These are phyloP conservation scores for Wallacemonas sp. DNA, from an alignment of 208 protist genomes.

Conservation along the genomic window DNA sequence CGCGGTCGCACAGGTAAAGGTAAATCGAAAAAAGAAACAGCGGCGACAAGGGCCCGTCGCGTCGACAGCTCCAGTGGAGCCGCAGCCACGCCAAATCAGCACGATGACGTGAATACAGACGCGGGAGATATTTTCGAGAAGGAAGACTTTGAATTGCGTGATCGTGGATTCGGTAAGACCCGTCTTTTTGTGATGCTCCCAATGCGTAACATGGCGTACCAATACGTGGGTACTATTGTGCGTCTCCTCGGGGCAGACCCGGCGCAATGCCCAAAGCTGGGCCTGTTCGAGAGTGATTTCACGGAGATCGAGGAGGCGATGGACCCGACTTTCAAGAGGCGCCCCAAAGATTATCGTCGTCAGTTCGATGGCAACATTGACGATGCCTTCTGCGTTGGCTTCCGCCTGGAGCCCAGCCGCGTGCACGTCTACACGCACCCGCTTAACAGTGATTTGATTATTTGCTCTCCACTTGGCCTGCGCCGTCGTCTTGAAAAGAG, in stretches of 20 bases:
- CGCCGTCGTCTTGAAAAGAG: constrained; percentile 72
- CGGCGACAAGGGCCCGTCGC: neutral
- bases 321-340: constrained; percentile 80
- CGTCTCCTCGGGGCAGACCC: constrained; percentile 61
- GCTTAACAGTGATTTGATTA: constrained; percentile 93
- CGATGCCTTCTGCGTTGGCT: constrained; percentile 94
- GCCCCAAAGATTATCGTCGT: constrained; percentile 89
- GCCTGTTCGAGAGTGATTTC: constrained; percentile 86
- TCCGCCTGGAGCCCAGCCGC: constrained; percentile 67
- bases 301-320: constrained; percentile 85
- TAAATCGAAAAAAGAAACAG: neutral
- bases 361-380: constrained; percentile 96
- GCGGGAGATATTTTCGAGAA: constrained; percentile 13
- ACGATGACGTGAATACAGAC: neutral
- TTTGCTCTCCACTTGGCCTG: constrained; percentile 96
- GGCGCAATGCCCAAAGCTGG: constrained; percentile 67
- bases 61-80: too few relatives aligned
- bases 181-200: constrained; percentile 93
- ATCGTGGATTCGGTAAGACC: constrained; percentile 95
- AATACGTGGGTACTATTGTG: constrained; percentile 87
- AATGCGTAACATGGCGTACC: constrained; percentile 90
- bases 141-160: constrained; percentile 74
- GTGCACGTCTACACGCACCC: constrained; percentile 91
- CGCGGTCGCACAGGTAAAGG: constrained; percentile 8
- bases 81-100: neutral